Percentiles rank a stretch among this genome's conserved stretches.
These are phyloP conservation scores for Trapa incisa DNA, from an alignment of 345 rosid genomes.

Conservation along the genomic window DNA sequence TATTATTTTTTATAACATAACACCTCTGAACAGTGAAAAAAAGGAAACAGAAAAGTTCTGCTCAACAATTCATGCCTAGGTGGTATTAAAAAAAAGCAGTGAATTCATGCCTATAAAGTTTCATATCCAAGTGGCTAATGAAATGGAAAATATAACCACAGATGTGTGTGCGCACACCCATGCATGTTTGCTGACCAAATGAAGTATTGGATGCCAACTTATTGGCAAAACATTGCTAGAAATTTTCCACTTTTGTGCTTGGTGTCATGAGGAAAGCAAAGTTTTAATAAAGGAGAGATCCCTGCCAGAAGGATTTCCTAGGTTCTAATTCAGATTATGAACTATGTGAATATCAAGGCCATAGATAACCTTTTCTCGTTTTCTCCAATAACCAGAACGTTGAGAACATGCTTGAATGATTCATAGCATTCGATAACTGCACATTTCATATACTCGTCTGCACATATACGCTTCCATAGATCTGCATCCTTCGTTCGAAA, in stretches of 20 bases:
- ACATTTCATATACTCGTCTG: slow-evolving; percentile 95
- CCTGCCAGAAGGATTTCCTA: not conserved
- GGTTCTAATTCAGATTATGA: not conserved
- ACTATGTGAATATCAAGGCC: not conserved
- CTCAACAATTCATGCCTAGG: not conserved
- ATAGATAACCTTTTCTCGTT: slow-evolving; percentile 72
- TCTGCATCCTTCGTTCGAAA: slow-evolving; percentile 67
- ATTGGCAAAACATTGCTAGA: not conserved
- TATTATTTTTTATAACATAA: not conserved
- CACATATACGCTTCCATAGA: slow-evolving; percentile 93
- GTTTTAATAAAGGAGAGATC: not conserved
- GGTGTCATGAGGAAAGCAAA: not conserved
- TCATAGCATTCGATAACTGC: slow-evolving; percentile 96
- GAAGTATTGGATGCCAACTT: not conserved
- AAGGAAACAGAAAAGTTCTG: not conserved
- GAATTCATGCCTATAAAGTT: not conserved
- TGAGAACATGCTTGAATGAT: slow-evolving; percentile 72
- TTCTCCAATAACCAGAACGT: slow-evolving; percentile 75
- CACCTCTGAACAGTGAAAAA: not conserved
- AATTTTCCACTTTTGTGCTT: not conserved
- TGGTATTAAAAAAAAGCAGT: too few species aligned
- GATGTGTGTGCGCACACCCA: not conserved
- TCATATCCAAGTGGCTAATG: not conserved
- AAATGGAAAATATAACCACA: not conserved
- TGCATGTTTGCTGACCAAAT: not conserved